Evolutionary conservation across 805 yeast species (phyloP).

Genomic region (Torulaspora franciscae): DNA sequence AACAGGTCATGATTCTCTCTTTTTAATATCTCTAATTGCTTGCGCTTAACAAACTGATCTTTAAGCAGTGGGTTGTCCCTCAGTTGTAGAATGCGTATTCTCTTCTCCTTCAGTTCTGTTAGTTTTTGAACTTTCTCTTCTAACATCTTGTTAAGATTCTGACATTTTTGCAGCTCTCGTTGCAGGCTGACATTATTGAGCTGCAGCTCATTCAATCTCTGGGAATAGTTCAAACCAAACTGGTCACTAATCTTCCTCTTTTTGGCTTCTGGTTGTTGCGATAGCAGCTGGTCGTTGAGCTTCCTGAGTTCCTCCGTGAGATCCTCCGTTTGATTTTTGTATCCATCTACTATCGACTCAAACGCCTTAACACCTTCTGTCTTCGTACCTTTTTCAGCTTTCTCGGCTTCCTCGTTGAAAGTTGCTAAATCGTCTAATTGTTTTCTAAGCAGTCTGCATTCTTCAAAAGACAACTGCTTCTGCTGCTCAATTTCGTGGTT

Average conservation of each 20-base stretch:
- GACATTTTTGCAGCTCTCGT: constrained; percentile 37
- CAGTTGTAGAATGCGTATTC: constrained; percentile 53
- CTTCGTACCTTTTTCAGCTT: constrained; percentile 15
- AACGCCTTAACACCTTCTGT: constrained; percentile 10
- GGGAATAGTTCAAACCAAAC: constrained; percentile 28
- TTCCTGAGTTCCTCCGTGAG: constrained; percentile 39
- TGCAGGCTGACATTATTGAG: constrained; percentile 40
- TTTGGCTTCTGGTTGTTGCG: constrained; percentile 16
- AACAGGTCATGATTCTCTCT: constrained; percentile 57
- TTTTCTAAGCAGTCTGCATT: constrained; percentile 51
- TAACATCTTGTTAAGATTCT: constrained; percentile 37
- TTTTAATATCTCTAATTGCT: constrained; percentile 46
- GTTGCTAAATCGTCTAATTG: constrained; percentile 48
- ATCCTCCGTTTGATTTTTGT: constrained; percentile 47
- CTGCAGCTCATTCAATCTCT: constrained; percentile 36
- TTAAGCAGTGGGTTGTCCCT: constrained; percentile 58
- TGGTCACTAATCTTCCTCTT: constrained; percentile 32
- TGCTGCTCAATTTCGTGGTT: constrained; percentile 49
- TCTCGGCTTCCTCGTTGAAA: constrained; percentile 18
- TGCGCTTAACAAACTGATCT: constrained; percentile 57
- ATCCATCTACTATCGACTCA: constrained; percentile 47
- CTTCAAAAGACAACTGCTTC: constrained; percentile 49
- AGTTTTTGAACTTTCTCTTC: constrained; percentile 38
- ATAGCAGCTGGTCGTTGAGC: constrained; percentile 28
- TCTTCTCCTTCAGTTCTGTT: constrained; percentile 36